Base-by-base conservation (phyloP, 257 asterid species). In the Solanum megistacrolobum region DNA sequence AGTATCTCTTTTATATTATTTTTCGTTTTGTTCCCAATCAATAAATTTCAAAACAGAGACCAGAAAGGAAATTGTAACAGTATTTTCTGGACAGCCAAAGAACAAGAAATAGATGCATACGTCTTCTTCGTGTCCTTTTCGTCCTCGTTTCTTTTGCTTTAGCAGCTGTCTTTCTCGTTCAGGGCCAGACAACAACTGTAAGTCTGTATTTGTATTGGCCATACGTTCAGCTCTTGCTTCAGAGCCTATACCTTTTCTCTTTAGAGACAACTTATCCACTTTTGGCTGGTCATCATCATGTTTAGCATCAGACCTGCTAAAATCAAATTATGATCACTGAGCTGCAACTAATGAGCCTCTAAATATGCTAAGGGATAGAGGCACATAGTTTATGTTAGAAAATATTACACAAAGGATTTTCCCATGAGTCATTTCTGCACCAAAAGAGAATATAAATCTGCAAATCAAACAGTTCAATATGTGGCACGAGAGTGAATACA, bases 111-210 rank as follows among this genome's bases (percentile, higher is more conserved):
- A 41, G 62, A 71, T 83, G 89, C 93, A 87, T 91, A 94, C 99
- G 69, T 96, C 99, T 36, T 97, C 98, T 91, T 97, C 99, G 16
- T 94, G 99, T 76, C 99, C 99, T 87, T 92, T 97, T 75, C 95
- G 98, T 89, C 98, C 94, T 48, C 99, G 98, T 90, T 89, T 94
- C 92, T 96, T 97, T 92, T 94, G 99, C 94, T 95, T 97, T 87
- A 91, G 88, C 89, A 93, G 90, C 75, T 90, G 98, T 90, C 98
- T 94, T 88, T 92, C 96, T 62, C 98, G 92, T 91, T 97, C 99
- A 73, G 96, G 98, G 85, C 91, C 96, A 69, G 93, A 94, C 90
- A 95, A 92, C 92, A 97, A 94, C 93, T 95, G 98, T 88, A 96
- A 91, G 92, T 97, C 99, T 86, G 95, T 90, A 90, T 97, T 96